Percentiles rank a stretch among this genome's conserved stretches.
phyloP scores from a whole-genome alignment of 371 early-diverging fungal species.

The Smittium culicis region DNA sequence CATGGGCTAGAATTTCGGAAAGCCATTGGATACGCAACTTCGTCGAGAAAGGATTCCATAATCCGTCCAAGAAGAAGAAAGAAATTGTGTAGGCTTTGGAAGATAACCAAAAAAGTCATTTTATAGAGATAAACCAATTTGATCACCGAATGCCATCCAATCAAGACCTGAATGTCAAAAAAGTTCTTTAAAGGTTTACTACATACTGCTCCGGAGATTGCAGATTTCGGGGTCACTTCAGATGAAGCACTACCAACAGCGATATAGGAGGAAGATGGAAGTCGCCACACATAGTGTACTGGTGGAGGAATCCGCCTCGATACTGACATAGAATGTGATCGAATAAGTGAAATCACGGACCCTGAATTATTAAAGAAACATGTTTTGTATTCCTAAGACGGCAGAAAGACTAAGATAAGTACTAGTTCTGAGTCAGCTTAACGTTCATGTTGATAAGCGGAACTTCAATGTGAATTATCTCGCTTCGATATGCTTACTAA shows the following conservation, averaged over 20 bases:
- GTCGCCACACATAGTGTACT: neutral
- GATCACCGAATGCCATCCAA: too few relatives aligned
- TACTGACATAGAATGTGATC: constrained; percentile 6
- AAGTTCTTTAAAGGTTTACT: too few relatives aligned
- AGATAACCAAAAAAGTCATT: too few relatives aligned
- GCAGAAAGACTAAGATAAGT: constrained; percentile 13
- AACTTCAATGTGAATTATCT: constrained; percentile 19
- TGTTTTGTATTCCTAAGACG: constrained; percentile 10
- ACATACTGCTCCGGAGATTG: too few relatives aligned
- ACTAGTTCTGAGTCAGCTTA: constrained; percentile 25
- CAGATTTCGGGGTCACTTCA: too few relatives aligned
- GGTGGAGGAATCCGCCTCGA: neutral
- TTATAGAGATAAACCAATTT: too few relatives aligned
- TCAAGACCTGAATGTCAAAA: too few relatives aligned
- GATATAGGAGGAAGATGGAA: too few relatives aligned
- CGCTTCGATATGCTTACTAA: constrained; percentile 23
- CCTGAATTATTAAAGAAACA: neutral
- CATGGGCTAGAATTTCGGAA: neutral
- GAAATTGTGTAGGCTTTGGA: too few relatives aligned
- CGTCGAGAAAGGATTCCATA: neutral
- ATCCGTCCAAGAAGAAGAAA: neutral
- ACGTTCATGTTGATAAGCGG: constrained; percentile 22
- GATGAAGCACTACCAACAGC: too few relatives aligned
- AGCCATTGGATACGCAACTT: neutral
- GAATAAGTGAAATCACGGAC: neutral